Evolutionary conservation across 805 yeast species (phyloP).

Genomic region (Aciculoconidium aculeatum): DNA sequence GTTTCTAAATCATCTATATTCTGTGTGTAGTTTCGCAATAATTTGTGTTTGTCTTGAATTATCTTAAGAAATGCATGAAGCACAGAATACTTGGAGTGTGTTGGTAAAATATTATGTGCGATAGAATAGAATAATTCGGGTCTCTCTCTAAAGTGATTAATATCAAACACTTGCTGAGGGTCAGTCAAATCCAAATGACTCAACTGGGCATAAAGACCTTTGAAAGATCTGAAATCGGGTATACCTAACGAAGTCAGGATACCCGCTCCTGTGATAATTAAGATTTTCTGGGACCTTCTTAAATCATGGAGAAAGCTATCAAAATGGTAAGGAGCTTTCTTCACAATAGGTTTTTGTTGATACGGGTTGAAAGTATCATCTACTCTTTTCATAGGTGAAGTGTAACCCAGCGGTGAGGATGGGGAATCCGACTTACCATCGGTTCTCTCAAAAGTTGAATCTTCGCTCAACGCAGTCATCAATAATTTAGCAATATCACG

Average conservation of each 20-base stretch:
- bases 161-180: constrained; percentile 87
- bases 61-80: constrained; percentile 33
- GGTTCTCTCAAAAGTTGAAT: too few relatives aligned
- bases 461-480: neutral
- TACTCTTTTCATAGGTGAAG: too few relatives aligned
- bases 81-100: constrained; percentile 29
- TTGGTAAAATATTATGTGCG: constrained; percentile 69
- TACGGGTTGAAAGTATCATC: constrained; percentile 2
- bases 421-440: neutral
- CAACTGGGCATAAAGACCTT: constrained; percentile 74
- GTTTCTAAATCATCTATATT: constrained; percentile 42
- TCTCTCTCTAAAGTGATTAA: constrained; percentile 62
- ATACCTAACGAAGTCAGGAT: constrained; percentile 85
- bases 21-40: constrained; percentile 39
- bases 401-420: too few relatives aligned
- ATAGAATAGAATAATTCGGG: constrained; percentile 82
- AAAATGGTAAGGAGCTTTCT: constrained; percentile 7
- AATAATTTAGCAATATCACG: constrained; percentile 1
- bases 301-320: constrained; percentile 12
- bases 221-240: constrained; percentile 87
- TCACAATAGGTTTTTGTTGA: constrained; percentile 2
- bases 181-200: constrained; percentile 66
- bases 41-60: constrained; percentile 32
- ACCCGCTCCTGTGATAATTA: constrained; percentile 90
- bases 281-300: constrained; percentile 35